Evolutionary conservation across 148 eudicot genomes (phyloP).

Genomic region (Diospyros kaki): DNA sequence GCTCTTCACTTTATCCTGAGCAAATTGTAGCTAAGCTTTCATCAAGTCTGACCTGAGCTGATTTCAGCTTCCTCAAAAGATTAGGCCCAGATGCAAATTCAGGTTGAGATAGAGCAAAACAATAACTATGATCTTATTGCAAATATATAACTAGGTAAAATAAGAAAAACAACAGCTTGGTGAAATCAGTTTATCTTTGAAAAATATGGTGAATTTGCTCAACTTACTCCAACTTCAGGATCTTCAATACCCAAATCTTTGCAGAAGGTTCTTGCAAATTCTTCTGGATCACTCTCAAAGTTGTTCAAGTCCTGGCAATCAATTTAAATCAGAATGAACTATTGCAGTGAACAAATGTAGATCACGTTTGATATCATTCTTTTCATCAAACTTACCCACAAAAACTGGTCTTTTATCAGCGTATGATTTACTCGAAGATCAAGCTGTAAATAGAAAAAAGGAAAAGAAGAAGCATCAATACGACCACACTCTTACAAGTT

Average conservation of each 20-base stretch:
- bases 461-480: not conserved
- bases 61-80: not conserved
- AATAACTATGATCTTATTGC: too few species aligned
- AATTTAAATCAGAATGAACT: constrained; percentile 7
- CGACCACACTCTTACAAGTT: too few species aligned
- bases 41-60: not conserved
- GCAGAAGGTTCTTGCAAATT: constrained; percentile 85
- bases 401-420: constrained; percentile 86
- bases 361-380: not conserved
- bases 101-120: too few species aligned
- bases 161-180: not conserved
- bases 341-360: constrained; percentile 1
- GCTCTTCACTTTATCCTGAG: not conserved
- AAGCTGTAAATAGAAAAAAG: constrained; percentile 36
- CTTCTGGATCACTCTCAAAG: constrained; percentile 96
- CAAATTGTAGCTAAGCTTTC: not conserved
- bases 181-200: not conserved
- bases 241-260: constrained; percentile 80
- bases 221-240: constrained; percentile 96
- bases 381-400: constrained; percentile 67
- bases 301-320: constrained; percentile 81
- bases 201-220: not conserved
- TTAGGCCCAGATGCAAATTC: too few species aligned
- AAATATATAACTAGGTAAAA: not conserved
- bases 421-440: constrained; percentile 95